A percentile compares a stretch with the other conserved stretches of the same genome.
phyloP scores from a whole-genome alignment of 139 green algal genomes.

The Parachlorella kessleri region DNA sequence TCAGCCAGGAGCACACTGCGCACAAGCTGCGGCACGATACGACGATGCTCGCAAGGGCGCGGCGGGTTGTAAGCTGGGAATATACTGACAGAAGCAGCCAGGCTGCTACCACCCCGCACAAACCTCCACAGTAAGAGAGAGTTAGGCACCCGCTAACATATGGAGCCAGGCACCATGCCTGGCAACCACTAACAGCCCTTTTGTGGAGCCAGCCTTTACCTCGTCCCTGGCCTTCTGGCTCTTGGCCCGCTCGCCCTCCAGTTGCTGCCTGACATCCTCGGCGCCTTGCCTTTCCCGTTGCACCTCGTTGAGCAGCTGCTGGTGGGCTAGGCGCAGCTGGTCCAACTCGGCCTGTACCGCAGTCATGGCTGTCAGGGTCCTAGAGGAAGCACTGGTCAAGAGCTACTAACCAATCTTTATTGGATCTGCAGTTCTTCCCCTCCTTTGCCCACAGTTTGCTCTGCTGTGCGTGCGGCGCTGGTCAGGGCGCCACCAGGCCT shows the following conservation, averaged over 20 bases:
- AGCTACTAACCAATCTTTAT: too few species aligned
- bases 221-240: constrained; percentile 18
- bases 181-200: background rate
- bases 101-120: too few species aligned
- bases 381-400: too few species aligned
- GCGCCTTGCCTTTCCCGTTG: background rate
- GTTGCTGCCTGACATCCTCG: background rate
- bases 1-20: constrained; percentile 40
- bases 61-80: too few species aligned
- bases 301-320: background rate
- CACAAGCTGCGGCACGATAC: constrained; percentile 10
- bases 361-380: too few species aligned
- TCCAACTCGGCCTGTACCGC: too few species aligned
- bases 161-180: background rate
- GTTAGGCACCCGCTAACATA: background rate
- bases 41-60: too few species aligned
- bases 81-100: too few species aligned
- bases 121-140: background rate
- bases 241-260: background rate
- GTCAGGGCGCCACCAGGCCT: too few species aligned
- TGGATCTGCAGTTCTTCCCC: too few species aligned
- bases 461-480: too few species aligned
- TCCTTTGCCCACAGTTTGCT: too few species aligned
- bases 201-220: background rate
- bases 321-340: background rate